Percentiles rank a stretch among this genome's conserved stretches.
phyloP scores from a whole-genome alignment of 1,139 yeast species.

The Yamadazyma atmosphaerica region DNA sequence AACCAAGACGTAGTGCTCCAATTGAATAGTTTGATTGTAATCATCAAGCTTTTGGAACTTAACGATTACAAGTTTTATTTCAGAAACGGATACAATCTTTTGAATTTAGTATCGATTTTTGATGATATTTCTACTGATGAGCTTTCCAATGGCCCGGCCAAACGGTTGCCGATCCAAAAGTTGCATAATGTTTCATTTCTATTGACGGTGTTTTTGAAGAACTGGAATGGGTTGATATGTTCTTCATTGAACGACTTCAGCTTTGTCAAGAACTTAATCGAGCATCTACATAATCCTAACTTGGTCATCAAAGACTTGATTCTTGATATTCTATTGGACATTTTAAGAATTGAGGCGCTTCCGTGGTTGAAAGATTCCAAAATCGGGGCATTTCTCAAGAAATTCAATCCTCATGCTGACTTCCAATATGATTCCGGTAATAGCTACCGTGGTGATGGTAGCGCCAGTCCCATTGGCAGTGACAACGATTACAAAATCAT shows the following conservation, averaged over 20 bases:
- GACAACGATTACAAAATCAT: slow-evolving; percentile 22
- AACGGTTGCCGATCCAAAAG: slow-evolving; percentile 22
- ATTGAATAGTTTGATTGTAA: slow-evolving; percentile 56
- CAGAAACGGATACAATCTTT: slow-evolving; percentile 64
- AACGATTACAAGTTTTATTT: slow-evolving; percentile 59
- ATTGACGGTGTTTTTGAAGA: slow-evolving; percentile 60
- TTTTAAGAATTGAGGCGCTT: slow-evolving; percentile 59
- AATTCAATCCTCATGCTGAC: slow-evolving; percentile 11
- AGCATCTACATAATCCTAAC: slow-evolving; percentile 61
- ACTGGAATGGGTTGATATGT: slow-evolving; percentile 76
- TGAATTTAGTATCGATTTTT: slow-evolving; percentile 64
- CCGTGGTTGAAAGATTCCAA: slow-evolving; percentile 52
- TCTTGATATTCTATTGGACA: slow-evolving; percentile 70
- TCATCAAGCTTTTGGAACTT: slow-evolving; percentile 60
- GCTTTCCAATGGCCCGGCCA: background rate
- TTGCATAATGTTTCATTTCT: slow-evolving; percentile 65
- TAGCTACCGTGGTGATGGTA: background rate
- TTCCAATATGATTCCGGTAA: slow-evolving; percentile 7
- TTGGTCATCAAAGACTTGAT: slow-evolving; percentile 59
- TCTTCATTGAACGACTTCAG: slow-evolving; percentile 59
- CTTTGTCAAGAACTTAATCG: slow-evolving; percentile 58
- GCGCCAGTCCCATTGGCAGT: slow-evolving; percentile 10
- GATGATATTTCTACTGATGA: slow-evolving; percentile 17
- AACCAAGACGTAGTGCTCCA: slow-evolving; percentile 39
- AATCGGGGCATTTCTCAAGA: slow-evolving; percentile 32